phyloP scores from a whole-genome alignment of 2,329 filamentous ascomycete species.

The Botryotinia narcissicola region DNA sequence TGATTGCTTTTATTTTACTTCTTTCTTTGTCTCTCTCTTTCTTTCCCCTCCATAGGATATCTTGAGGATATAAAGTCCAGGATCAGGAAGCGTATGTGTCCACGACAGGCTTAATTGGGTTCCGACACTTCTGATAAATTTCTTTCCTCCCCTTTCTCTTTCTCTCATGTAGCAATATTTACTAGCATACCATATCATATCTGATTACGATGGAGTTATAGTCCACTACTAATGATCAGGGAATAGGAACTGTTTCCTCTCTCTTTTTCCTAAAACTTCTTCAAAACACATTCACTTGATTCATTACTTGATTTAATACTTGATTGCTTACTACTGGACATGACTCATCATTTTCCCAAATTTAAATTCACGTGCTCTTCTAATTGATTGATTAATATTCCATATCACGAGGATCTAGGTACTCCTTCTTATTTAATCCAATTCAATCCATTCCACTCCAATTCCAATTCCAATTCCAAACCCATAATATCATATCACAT shows the following conservation, averaged over 20 bases:
- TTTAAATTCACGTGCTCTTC: background rate
- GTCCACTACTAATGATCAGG: background rate
- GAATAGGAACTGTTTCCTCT: background rate
- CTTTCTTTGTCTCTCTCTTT: too few relatives aligned
- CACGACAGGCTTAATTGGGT: too few relatives aligned
- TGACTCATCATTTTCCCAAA: background rate
- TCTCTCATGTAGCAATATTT: background rate
- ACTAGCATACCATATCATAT: too few relatives aligned
- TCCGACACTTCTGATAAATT: background rate
- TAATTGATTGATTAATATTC: background rate
- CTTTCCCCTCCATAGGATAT: background rate
- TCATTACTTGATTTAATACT: too few relatives aligned
- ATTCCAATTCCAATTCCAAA: background rate
- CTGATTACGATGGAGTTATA: background rate
- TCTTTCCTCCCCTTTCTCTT: background rate
- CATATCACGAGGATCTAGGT: background rate
- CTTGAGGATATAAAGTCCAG: background rate
- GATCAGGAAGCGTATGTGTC: too few relatives aligned
- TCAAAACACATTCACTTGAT: background rate
- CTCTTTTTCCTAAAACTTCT: background rate
- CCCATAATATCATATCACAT: too few relatives aligned
- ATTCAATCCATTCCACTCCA: fast-evolving
- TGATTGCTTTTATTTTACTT: background rate
- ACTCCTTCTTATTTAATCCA: background rate
- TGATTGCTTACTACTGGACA: background rate